Evolutionary conservation across 2,329 filamentous ascomycete genomes (phyloP), one percentile per base, ranked within the genome.

Genomic region (Ophiostoma angusticollis): DNA sequence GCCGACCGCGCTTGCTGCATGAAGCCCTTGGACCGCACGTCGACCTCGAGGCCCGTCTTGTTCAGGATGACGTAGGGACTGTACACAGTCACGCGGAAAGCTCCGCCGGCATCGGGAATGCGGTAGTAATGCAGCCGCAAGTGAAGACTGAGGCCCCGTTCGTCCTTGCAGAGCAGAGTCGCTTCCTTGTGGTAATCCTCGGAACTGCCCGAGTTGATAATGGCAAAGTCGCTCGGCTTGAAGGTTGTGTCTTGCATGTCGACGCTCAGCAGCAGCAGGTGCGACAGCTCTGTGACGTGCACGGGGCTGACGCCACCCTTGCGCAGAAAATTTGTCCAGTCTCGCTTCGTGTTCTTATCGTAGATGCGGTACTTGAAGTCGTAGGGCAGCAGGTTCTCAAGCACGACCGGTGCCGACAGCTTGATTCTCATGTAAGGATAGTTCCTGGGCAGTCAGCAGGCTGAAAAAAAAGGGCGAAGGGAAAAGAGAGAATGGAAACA

Each of bases 321-420:
- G 41, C 91, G 78, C 33, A 98, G 64, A 62, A 98, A 98, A 57
- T 98, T 98, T 5, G 85, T 93, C 91, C 91, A 98, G 56, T 98
- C 91, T 56, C 93, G 94, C 67, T 89, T 93, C 0, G 87, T 95
- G 57, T 94, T 93, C 64, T 93, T 95, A 64, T 98, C 91, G 54
- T 96, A 98, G 40, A 98, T 96, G 40, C 89, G 78, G 58, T 98
- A 98, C 60, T 98, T 96, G 74, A 98, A 98, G 59, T 98, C 91
- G 54, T 91, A 96, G 0, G 91, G 91, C 27, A 98, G 63, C 31
- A 98, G 64, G 49, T 98, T 98, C 58, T 98, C 89, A 5, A 98
- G 71, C 35, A 94, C 89, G 12, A 98, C 76, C 0, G 93, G 91
- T 1, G 91, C 89, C 18, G 85, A 93, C 3, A 98, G 72, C 49